A percentile compares a stretch with the other conserved stretches of the same genome.
These are phyloP conservation scores for Candida sanyiensis DNA, from an alignment of 805 yeast genomes.

Conservation along the genomic window DNA sequence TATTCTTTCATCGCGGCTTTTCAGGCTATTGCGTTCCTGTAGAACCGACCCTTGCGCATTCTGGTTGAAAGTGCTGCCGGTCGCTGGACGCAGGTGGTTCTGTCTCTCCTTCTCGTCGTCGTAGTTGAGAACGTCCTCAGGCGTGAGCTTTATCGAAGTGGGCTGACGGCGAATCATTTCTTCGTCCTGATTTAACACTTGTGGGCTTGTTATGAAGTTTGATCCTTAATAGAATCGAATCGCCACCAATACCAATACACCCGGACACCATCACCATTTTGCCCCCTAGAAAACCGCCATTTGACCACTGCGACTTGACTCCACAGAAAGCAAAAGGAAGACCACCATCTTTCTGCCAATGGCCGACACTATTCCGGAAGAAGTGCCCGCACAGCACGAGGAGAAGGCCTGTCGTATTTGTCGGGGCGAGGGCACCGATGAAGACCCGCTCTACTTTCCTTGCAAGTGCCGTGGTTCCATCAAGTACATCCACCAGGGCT, in stretches of 20 bases:
- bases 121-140: slow-evolving; percentile 50
- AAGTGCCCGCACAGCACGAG: slow-evolving; percentile 1
- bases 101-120: slow-evolving; percentile 24
- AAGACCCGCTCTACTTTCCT: slow-evolving; percentile 82
- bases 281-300: background rate
- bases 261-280: slow-evolving; percentile 4
- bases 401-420: slow-evolving; percentile 83
- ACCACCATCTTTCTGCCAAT: background rate
- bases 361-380: background rate
- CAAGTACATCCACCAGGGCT: slow-evolving; percentile 87
- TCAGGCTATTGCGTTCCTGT: slow-evolving; percentile 10
- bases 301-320: too few relatives aligned
- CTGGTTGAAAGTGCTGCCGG: slow-evolving; percentile 14
- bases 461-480: slow-evolving; percentile 94
- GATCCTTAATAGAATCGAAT: too few relatives aligned
- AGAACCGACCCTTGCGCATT: slow-evolving; percentile 15
- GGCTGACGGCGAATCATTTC: slow-evolving; percentile 70
- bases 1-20: slow-evolving; percentile 20
- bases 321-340: background rate
- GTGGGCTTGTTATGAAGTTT: too few relatives aligned
- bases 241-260: background rate
- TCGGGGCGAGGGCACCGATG: slow-evolving; percentile 78
- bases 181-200: background rate
- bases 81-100: slow-evolving; percentile 4
- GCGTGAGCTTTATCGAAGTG: slow-evolving; percentile 57